Evolutionary conservation across 1,284 basidiomycete genomes (phyloP).

Genomic region (Marasmius fiardii): DNA sequence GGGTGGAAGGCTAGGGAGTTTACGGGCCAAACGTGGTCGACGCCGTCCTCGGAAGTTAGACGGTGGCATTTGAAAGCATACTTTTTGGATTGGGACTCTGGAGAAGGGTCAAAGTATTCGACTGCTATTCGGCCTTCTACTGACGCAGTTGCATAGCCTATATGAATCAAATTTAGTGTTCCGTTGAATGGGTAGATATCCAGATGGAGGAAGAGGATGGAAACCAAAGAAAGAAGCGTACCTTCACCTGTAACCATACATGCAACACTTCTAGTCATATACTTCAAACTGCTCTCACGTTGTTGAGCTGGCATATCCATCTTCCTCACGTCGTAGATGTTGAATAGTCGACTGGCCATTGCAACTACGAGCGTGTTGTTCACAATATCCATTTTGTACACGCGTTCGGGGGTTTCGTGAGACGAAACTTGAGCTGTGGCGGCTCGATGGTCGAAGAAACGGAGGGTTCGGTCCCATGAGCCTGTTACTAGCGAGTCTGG

Average conservation of each 20-base stretch:
- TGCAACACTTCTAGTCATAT: slow-evolving; percentile 87
- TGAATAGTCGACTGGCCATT: slow-evolving; percentile 86
- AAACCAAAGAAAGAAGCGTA: slow-evolving; percentile 23
- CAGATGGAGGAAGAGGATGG: not conserved
- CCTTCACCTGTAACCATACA: slow-evolving; percentile 94
- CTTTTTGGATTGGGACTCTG: slow-evolving; percentile 80
- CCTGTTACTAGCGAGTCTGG: slow-evolving; percentile 76
- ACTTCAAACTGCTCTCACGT: slow-evolving; percentile 93
- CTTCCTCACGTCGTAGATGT: slow-evolving; percentile 81
- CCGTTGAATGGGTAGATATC: not conserved
- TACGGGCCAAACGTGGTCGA: slow-evolving; percentile 99
- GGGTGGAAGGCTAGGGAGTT: slow-evolving; percentile 96
- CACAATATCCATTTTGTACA: slow-evolving; percentile 79
- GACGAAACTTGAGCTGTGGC: slow-evolving; percentile 57
- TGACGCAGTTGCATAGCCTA: slow-evolving; percentile 91
- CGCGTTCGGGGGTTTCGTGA: slow-evolving; percentile 74
- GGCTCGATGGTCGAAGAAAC: slow-evolving; percentile 83
- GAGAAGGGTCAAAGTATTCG: slow-evolving; percentile 90
- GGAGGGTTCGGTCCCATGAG: slow-evolving; percentile 88
- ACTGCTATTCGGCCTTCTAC: slow-evolving; percentile 97
- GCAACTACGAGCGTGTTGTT: slow-evolving; percentile 80
- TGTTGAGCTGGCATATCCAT: slow-evolving; percentile 73
- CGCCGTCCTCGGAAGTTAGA: slow-evolving; percentile 75
- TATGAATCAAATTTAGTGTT: not conserved
- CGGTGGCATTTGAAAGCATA: slow-evolving; percentile 99